Conservation (phyloP, 441 rosid species). For the Syzygium syzygioides region DNA sequence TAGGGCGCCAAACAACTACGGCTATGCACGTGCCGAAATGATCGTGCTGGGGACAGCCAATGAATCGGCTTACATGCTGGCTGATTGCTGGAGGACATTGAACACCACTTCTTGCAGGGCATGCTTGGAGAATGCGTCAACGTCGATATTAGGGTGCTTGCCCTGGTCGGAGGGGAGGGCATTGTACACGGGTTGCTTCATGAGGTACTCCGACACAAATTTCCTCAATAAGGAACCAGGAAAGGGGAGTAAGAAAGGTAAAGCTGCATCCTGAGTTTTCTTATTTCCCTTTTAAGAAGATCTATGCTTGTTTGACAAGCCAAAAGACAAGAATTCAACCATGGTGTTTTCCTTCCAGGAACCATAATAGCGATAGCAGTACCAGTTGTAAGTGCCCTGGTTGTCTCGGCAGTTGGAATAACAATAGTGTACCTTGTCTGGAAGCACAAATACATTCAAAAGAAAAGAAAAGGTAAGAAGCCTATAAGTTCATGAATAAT, state of each 20-base stretch:
- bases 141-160: conserved; percentile 25
- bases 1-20: conserved; percentile 25
- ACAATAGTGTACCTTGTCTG: conserved; percentile 33
- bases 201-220: conserved; percentile 36
- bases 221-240: conserved; percentile 15
- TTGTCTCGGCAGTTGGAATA: conserved; percentile 36
- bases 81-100: conserved; percentile 38
- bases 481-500: not conserved
- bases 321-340: not conserved
- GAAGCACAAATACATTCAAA: conserved; percentile 46
- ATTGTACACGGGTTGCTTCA: conserved; percentile 44
- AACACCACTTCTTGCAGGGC: conserved; percentile 22
- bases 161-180: conserved; percentile 42
- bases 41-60: not conserved
- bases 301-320: not conserved
- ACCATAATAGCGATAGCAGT: conserved; percentile 33
- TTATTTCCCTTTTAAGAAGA: conserved; percentile 2
- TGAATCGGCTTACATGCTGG: conserved; percentile 31
- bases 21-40: conserved; percentile 32
- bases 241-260: not conserved
- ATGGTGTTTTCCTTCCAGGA: conserved; percentile 23
- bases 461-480: conserved; percentile 46
- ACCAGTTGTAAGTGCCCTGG: conserved; percentile 36
- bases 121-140: conserved; percentile 34
- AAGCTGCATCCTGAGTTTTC: not conserved